Base-by-base conservation (phyloP, 1,139 yeast genomes). In the Zygoascus hellenicus region DNA sequence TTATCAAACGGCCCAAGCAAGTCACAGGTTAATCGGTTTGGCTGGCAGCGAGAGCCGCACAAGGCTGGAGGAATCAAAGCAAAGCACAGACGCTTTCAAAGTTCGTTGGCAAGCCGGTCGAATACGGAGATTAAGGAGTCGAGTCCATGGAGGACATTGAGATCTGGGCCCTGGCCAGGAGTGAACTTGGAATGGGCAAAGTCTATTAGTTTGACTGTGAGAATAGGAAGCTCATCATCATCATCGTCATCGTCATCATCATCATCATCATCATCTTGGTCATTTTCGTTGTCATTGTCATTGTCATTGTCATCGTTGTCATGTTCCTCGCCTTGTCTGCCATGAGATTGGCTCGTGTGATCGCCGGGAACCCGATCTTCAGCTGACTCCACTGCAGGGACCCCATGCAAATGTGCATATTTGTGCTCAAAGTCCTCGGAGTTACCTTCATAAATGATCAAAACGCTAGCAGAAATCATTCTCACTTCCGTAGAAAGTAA, bases 141-240 rank as follows among this genome's bases (percentile, higher is more conserved):
- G 1, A 88, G 66, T 0, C 96, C 97, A 26, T 66, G 67, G 3
- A 88, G 62, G 3, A 83, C 67, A 58, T 84, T 83, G 43, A 79
- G 83, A 62, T 89, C 96, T 28, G 76, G 76, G 0, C 95, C 95
- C 48, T 74, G 54, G 0, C 84, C 86, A 0, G 80, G 77, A 0
- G 77, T 74, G 51, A 76, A 68, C 54, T 71, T 76, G 0, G 97
- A 78, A 63, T 90, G 97, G 0, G 97, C 97, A 71, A 92, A 89
- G 63, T 92, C 98, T 13, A 92, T 88, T 48, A 90, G 59, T 41
- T 80, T 73, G 42, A 88, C 70, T 6, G 78, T 68, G 54, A 87
- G 77, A 42, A 80, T 60, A 1, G 72, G 68, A 11, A 67, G 51
- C 17, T 52, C 46, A 30, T 49, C 49, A 30, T 51, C 60, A 11